Evolutionary conservation across 208 protist genomes (phyloP), one percentile per base, ranked within the genome.

Genomic region (Lotmaria passim): DNA sequence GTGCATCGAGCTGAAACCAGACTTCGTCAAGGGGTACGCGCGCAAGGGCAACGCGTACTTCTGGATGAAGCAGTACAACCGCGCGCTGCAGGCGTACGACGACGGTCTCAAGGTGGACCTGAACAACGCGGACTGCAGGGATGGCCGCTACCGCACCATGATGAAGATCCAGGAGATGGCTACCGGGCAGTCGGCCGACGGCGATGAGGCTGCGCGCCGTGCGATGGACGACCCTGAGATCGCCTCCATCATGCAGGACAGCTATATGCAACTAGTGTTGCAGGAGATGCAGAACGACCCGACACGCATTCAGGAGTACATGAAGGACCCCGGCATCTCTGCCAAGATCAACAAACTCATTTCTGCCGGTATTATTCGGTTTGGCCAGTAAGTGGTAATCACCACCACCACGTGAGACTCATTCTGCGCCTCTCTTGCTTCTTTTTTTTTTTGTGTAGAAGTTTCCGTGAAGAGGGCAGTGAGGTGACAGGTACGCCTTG

Each of bases 301-400:
- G 28, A 87, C 75, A 19, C 89, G 89, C 53, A 79, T 95, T 53
- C 75, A 96, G 76, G 89, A 98, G 23, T 97, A 98, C 88, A 94
- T 98, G 90, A 82, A 90, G 33, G 94, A 98, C 59, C 96, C 96
- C 0, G 70, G 60, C 30, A 91, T 99, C 65, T 64, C 87, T 5
- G 74, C 48, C 8, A 98, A 98, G 84, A 98, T 99, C 68, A 88
- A 98, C 64, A 99, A 98, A 69, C 93, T 99, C n/a, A 86, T 98
- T 58, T 91, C 90, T 4, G 97, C 96, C 48, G 98, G 98, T 62
- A 96, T 99, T 70, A 98, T 99, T 81, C 92, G 89, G 23, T 87
- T 97, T 70, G 93, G 92, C 12, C 59, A 79, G 44, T 79, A 76
- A 21, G 8, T 10, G 5, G 31, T 17, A 14, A 46, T 31, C n/a